Evolutionary conservation across 768 basidiomycete genomes (phyloP).

Genomic region (Pleurotus citrinopileatus): DNA sequence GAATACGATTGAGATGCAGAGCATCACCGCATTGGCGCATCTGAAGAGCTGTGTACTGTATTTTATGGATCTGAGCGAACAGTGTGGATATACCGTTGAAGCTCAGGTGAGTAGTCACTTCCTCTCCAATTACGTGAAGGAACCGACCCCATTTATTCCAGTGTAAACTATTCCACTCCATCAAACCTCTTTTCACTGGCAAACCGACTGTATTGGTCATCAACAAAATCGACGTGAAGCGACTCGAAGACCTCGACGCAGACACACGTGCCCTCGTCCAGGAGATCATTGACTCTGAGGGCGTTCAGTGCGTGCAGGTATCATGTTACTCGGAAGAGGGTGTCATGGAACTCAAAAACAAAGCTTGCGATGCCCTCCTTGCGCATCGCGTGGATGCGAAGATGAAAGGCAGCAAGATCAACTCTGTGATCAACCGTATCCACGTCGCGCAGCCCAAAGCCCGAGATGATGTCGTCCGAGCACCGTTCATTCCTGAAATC

Average conservation of each 20-base stretch:
- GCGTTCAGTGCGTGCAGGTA: constrained; percentile 74
- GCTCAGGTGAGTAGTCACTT: constrained; percentile 79
- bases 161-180: constrained; percentile 99
- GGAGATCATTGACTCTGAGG: constrained; percentile 77
- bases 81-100: constrained; percentile 96
- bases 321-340: constrained; percentile 98
- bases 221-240: constrained; percentile 95
- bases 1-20: constrained; percentile 99
- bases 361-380: constrained; percentile 92
- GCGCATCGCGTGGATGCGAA: constrained; percentile 94
- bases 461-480: constrained; percentile 85
- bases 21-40: constrained; percentile 96
- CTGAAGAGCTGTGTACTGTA: constrained; percentile 92
- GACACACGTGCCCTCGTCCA: constrained; percentile 81
- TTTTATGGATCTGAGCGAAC: constrained; percentile 98
- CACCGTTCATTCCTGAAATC: constrained; percentile 85
- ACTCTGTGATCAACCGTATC: constrained; percentile 90
- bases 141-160: constrained; percentile 27
- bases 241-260: constrained; percentile 78
- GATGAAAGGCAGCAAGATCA: constrained; percentile 91
- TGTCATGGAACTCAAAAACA: constrained; percentile 95
- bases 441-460: constrained; percentile 92
- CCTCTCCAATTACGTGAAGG: not conserved
- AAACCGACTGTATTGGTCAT: constrained; percentile 94
- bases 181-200: constrained; percentile 93